These are phyloP conservation scores for Oryza australiensis DNA, from an alignment of 176 grass and related monocot genomes.

Conservation along the genomic window DNA sequence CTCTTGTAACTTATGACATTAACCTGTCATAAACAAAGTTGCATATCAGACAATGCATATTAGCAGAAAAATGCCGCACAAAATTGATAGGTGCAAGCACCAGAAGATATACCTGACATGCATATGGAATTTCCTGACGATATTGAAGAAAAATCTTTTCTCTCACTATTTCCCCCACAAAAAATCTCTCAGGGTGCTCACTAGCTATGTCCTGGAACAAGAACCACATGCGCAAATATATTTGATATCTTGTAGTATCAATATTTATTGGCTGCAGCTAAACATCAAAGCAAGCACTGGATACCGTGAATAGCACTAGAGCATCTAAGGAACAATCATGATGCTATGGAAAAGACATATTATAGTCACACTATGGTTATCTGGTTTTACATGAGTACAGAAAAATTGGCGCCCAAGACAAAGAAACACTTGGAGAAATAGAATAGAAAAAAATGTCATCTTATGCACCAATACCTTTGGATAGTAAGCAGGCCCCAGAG, in stretches of 20 bases:
- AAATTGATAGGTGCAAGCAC: not conserved
- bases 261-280: not conserved
- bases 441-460: not conserved
- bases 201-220: slow-evolving; percentile 84
- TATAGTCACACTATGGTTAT: not conserved
- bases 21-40: slow-evolving; percentile 45
- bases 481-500: slow-evolving; percentile 91
- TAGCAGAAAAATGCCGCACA: slow-evolving; percentile 15
- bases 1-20: slow-evolving; percentile 88
- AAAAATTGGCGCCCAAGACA: not conserved
- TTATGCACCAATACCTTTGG: slow-evolving; percentile 57
- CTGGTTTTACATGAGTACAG: not conserved
- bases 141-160: slow-evolving; percentile 96
- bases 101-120: slow-evolving; percentile 68
- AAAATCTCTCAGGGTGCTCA: slow-evolving; percentile 90
- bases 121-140: slow-evolving; percentile 91
- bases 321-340: not conserved
- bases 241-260: not conserved
- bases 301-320: not conserved
- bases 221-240: slow-evolving; percentile 8
- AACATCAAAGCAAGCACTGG: not conserved
- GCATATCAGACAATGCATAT: not conserved
- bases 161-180: slow-evolving; percentile 91
- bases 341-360: not conserved
- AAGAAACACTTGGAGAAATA: not conserved